Conservation (phyloP, 257 asterid genomes). For the Solanum stenotomum region DNA sequence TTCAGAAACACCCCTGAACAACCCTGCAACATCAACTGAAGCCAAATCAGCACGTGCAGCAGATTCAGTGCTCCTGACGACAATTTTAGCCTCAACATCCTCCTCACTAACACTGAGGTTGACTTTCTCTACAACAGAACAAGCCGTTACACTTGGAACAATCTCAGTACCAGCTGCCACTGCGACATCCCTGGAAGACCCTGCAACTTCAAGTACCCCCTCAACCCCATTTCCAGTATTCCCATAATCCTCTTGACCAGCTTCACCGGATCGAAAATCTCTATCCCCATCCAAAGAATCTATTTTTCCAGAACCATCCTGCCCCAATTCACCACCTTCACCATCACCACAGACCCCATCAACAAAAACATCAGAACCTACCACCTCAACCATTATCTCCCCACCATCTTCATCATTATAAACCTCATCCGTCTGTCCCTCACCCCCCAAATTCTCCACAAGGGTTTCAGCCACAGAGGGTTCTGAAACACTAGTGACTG, state of each 20-base stretch:
- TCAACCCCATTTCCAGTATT: constrained; percentile 11
- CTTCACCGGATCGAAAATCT: constrained; percentile 1
- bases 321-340: constrained; percentile 10
- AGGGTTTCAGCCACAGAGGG: constrained; percentile 12
- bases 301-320: constrained; percentile 11
- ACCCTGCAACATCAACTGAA: constrained; percentile 9
- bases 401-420: constrained; percentile 40
- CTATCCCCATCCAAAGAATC: background rate
- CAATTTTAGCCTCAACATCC: background rate
- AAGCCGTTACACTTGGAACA: constrained; percentile 2
- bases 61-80: background rate
- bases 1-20: constrained; percentile 5
- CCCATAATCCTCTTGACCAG: constrained; percentile 7
- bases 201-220: constrained; percentile 8
- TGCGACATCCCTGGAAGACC: constrained; percentile 8
- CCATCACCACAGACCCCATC: constrained; percentile 39
- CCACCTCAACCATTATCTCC: constrained; percentile 79
- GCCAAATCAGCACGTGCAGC: background rate
- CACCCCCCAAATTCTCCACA: constrained; percentile 5
- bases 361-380: constrained; percentile 73
- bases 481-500: constrained; percentile 27
- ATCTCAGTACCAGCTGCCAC: constrained; percentile 5
- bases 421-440: constrained; percentile 25
- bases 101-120: constrained; percentile 6
- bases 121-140: constrained; percentile 13